A percentile compares a stretch with the other conserved stretches of the same genome.
phyloP scores from a whole-genome alignment of 1,284 basidiomycete genomes.

The Ceratobasidium papillatum region DNA sequence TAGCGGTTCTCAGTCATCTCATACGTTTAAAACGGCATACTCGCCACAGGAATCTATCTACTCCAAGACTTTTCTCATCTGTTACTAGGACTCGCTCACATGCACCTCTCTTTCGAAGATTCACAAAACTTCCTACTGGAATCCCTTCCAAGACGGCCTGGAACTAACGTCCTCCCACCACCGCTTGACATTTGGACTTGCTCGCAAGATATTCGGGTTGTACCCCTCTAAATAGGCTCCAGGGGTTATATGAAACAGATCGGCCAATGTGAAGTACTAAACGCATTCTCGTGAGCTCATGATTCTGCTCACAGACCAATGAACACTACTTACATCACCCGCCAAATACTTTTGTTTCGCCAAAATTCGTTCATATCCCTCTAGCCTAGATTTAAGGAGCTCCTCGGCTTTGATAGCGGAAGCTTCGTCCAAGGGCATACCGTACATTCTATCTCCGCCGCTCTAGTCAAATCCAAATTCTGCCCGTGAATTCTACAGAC shows the following conservation, averaged over 20 bases:
- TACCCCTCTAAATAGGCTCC: constrained; percentile 49
- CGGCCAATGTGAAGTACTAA: constrained; percentile 57
- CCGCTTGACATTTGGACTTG: not conserved
- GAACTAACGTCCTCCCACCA: constrained; percentile 35
- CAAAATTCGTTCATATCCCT: constrained; percentile 60
- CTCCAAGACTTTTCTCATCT: no score
- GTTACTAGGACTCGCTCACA: no score
- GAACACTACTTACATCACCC: constrained; percentile 55
- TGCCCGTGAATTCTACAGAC: no score
- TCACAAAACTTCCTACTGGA: not conserved
- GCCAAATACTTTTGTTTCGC: constrained; percentile 59
- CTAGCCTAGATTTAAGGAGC: constrained; percentile 51
- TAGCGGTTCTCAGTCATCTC: no score
- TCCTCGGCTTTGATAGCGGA: constrained; percentile 43
- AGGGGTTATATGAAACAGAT: constrained; percentile 64
- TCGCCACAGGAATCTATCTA: no score
- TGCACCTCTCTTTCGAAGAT: not conserved
- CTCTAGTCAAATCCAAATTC: no score
- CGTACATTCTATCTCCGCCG: constrained; percentile 45
- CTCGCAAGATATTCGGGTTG: constrained; percentile 46
- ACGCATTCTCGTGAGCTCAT: not conserved
- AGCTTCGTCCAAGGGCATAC: constrained; percentile 29
- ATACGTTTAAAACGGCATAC: no score
- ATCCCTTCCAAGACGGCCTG: constrained; percentile 53
- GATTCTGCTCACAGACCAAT: not conserved